Evolutionary conservation across 164 flowering plant species (phyloP).

Genomic region (Vitis amurensis): DNA sequence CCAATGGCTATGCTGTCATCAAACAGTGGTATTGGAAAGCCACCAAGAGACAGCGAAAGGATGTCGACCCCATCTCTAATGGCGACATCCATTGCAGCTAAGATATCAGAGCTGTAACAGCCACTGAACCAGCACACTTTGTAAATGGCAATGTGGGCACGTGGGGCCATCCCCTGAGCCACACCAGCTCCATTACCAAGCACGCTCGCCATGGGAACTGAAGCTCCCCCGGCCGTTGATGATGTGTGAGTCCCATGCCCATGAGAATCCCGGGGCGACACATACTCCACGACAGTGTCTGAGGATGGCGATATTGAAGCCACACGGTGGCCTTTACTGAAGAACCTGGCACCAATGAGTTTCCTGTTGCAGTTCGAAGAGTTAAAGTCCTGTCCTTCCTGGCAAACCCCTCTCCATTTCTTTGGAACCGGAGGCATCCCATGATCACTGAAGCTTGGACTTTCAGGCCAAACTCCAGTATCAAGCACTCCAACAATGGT

Average conservation of each 20-base stretch:
- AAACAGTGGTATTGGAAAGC: conserved; percentile 75
- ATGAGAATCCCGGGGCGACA: conserved; percentile 74
- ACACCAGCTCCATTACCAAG: conserved; percentile 73
- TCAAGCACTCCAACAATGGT: conserved; percentile 81
- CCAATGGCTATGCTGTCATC: conserved; percentile 92
- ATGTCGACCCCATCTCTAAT: conserved; percentile 86
- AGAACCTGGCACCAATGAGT: conserved; percentile 86
- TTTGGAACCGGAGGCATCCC: conserved; percentile 71
- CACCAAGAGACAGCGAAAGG: conserved; percentile 87
- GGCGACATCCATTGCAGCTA: conserved; percentile 91
- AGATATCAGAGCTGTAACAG: conserved; percentile 89
- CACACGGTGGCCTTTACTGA: conserved; percentile 59
- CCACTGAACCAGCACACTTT: conserved; percentile 93
- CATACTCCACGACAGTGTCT: conserved; percentile 39
- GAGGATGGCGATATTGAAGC: conserved; percentile 29
- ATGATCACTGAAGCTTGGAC: conserved; percentile 73
- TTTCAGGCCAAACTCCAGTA: conserved; percentile 95
- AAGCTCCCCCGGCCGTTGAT: conserved; percentile 76
- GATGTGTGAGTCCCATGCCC: conserved; percentile 98
- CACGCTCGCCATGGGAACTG: conserved; percentile 68
- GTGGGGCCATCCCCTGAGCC: conserved; percentile 91
- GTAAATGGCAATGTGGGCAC: conserved; percentile 85
- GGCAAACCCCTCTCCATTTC: conserved; percentile 80
- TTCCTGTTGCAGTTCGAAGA: conserved; percentile 68
- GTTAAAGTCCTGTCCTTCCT: conserved; percentile 62